These are phyloP conservation scores for Candida tammaniensis DNA, from an alignment of 805 yeast genomes.

Conservation along the genomic window DNA sequence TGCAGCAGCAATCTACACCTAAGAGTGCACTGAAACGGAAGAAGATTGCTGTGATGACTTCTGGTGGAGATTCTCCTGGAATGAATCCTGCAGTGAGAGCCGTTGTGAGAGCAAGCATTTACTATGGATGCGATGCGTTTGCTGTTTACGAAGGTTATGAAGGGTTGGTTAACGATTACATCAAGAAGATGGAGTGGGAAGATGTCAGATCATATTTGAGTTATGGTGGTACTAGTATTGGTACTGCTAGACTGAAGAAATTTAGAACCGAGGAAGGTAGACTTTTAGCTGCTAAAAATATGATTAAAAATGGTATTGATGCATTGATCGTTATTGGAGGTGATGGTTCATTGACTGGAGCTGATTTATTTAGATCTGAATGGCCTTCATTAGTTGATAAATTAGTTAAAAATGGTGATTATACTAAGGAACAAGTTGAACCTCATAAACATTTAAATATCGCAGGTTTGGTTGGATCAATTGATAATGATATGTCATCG, in stretches of 20 bases:
- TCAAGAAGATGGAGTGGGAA: constrained; percentile 66
- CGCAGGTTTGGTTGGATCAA: constrained; percentile 78
- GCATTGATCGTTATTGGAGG: constrained; percentile 82
- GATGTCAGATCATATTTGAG: constrained; percentile 71
- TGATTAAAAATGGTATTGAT: constrained; percentile 70
- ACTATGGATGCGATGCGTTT: constrained; percentile 60
- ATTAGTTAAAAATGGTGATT: constrained; percentile 42
- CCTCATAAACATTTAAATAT: constrained; percentile 59
- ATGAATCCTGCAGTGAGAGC: constrained; percentile 78
- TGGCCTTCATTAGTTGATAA: constrained; percentile 73
- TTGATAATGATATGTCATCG: constrained; percentile 82
- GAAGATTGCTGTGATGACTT: constrained; percentile 73
- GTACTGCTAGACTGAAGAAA: constrained; percentile 72
- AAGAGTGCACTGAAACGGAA: constrained; percentile 21
- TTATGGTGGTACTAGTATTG: constrained; percentile 74
- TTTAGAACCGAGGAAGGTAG: constrained; percentile 69
- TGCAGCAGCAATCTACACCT: not conserved
- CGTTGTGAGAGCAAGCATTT: constrained; percentile 66
- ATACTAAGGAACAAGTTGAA: constrained; percentile 45
- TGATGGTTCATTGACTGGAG: constrained; percentile 81
- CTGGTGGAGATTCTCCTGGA: constrained; percentile 83
- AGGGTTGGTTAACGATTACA: constrained; percentile 57
- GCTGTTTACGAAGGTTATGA: constrained; percentile 74
- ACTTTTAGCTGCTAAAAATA: constrained; percentile 58
- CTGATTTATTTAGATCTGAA: constrained; percentile 71